These are phyloP conservation scores for Bonia amplexicaulis DNA, from an alignment of 176 grass and related monocot species.

Conservation along the genomic window DNA sequence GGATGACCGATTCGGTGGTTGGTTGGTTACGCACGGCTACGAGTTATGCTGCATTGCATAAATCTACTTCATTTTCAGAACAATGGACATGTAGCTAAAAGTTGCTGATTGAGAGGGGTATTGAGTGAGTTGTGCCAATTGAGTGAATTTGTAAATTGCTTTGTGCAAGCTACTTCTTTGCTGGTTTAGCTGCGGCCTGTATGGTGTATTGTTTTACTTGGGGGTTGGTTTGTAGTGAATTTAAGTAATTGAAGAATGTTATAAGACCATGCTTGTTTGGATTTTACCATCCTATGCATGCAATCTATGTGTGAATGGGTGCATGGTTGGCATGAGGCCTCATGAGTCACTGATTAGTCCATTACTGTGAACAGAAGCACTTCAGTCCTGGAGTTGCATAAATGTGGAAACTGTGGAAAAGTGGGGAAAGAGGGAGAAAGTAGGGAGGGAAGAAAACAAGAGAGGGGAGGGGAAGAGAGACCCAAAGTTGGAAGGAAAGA, in stretches of 20 bases:
- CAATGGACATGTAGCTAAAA: neutral
- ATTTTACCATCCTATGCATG: neutral
- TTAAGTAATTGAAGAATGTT: neutral
- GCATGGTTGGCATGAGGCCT: neutral
- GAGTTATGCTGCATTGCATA: neutral
- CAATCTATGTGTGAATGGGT: neutral
- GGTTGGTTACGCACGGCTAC: neutral
- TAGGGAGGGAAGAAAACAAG: neutral
- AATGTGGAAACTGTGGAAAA: neutral
- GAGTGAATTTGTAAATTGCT: neutral
- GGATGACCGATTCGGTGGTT: neutral
- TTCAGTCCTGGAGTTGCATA: neutral
- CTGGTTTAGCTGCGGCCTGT: neutral
- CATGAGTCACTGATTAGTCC: neutral
- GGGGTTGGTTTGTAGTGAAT: neutral
- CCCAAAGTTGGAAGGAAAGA: neutral
- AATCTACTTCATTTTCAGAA: neutral
- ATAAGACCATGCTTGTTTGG: neutral
- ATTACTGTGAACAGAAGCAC: neutral
- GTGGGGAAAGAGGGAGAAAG: neutral
- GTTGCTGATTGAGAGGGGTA: neutral
- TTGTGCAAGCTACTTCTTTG: neutral
- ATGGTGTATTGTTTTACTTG: neutral
- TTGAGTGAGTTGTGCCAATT: conserved; percentile 1
- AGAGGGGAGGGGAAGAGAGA: neutral